Percentiles rank a stretch among this genome's conserved stretches.
phyloP scores from a whole-genome alignment of 1,284 basidiomycete genomes.

The Sporisorium reilianum region DNA sequence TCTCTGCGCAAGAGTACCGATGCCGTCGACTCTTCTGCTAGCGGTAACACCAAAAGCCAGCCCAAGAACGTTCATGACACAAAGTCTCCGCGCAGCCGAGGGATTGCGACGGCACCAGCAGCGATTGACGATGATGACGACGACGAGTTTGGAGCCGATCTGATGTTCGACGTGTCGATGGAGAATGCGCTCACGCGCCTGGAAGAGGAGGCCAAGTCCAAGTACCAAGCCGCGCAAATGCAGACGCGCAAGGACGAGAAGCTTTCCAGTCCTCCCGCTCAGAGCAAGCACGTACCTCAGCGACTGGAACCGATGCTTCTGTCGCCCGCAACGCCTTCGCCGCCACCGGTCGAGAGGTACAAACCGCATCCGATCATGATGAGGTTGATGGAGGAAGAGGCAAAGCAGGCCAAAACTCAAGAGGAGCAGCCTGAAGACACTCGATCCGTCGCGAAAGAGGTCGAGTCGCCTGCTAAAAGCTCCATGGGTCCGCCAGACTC shows the following conservation, averaged over 20 bases:
- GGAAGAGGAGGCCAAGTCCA: slow-evolving; percentile 28
- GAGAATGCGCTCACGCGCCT: slow-evolving; percentile 20
- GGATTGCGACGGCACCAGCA: slow-evolving; percentile 20
- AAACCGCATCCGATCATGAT: slow-evolving; percentile 21
- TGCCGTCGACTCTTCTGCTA: not conserved
- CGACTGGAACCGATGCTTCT: not conserved
- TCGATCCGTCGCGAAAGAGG: slow-evolving; percentile 2
- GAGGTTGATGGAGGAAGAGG: slow-evolving; percentile 14
- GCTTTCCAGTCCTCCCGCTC: not conserved
- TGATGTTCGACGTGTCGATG: slow-evolving; percentile 31
- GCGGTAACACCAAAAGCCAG: slow-evolving; percentile 1
- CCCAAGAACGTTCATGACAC: slow-evolving; percentile 1
- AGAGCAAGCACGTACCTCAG: not conserved
- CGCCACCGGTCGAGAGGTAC: not conserved
- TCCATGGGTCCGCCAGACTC: slow-evolving; percentile 51
- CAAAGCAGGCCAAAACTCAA: not conserved
- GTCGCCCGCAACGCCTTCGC: slow-evolving; percentile 7
- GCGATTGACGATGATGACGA: slow-evolving; percentile 28
- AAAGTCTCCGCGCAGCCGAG: slow-evolving; percentile 26
- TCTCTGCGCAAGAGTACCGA: slow-evolving; percentile 29
- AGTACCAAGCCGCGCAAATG: not conserved
- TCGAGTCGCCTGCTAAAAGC: slow-evolving; percentile 26
- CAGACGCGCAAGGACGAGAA: not conserved
- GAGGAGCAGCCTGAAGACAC: not conserved
- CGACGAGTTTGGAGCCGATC: slow-evolving; percentile 25